Evolutionary conservation across 2,329 filamentous ascomycete species (phyloP).

Genomic region (Calonectria henricotiae): DNA sequence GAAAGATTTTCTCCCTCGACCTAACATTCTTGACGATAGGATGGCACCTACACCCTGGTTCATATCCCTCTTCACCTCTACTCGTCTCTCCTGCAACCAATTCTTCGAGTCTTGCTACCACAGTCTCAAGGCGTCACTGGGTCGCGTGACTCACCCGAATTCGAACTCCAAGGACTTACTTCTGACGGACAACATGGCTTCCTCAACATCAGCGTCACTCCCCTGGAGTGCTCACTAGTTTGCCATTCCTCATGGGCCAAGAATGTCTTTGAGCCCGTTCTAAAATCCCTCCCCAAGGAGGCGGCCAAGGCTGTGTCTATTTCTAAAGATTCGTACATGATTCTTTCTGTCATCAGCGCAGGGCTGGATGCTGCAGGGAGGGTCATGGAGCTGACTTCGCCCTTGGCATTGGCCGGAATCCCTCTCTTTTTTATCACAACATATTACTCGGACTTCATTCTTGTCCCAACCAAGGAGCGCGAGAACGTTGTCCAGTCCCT

Average conservation of each 20-base stretch:
- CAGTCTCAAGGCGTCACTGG: constrained; percentile 64
- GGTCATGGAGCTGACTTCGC: constrained; percentile 92
- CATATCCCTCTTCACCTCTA: constrained; percentile 90
- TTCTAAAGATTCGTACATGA: constrained; percentile 87
- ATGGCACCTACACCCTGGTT: constrained; percentile 89
- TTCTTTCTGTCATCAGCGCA: constrained; percentile 91
- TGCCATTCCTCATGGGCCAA: constrained; percentile 84
- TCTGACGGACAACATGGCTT: constrained; percentile 80
- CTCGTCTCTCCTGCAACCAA: constrained; percentile 85
- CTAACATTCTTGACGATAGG: constrained; percentile 70
- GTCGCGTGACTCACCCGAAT: constrained; percentile 57
- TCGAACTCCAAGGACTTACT: constrained; percentile 65
- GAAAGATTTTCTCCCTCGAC: background rate
- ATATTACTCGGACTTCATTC: constrained; percentile 97
- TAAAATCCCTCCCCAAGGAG: constrained; percentile 74
- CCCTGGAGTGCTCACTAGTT: constrained; percentile 92
- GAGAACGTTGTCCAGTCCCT: constrained; percentile 84
- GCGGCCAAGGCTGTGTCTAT: constrained; percentile 76
- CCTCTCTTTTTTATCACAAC: constrained; percentile 99
- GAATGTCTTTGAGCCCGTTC: constrained; percentile 82
- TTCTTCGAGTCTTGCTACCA: constrained; percentile 88
- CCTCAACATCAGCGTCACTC: constrained; percentile 93
- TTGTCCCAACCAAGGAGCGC: constrained; percentile 85
- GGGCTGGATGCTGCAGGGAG: constrained; percentile 92
- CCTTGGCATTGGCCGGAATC: constrained; percentile 91